A percentile compares a stretch with the other conserved stretches of the same genome.
These are phyloP conservation scores for Sclerotiophoma versabilis DNA, from an alignment of 2,329 filamentous ascomycete genomes.

Conservation along the genomic window DNA sequence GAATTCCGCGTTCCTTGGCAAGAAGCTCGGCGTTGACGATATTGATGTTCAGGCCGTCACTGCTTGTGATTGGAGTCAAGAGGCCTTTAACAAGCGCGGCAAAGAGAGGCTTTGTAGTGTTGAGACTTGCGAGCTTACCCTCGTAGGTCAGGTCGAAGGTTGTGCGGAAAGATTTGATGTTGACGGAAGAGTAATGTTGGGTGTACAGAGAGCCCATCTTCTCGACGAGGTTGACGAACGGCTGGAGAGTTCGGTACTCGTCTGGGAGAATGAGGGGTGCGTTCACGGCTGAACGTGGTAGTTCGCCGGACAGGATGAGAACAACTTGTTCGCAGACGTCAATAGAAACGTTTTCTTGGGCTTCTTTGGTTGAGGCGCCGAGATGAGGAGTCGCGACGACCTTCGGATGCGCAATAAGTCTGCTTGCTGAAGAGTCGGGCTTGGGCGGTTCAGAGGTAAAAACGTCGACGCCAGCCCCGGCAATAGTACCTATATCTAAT, in stretches of 20 bases:
- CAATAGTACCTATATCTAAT: slow-evolving; percentile 73
- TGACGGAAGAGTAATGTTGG: slow-evolving; percentile 68
- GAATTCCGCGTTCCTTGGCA: slow-evolving; percentile 77
- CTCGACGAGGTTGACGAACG: slow-evolving; percentile 78
- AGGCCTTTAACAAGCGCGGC: slow-evolving; percentile 81
- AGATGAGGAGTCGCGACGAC: slow-evolving; percentile 82
- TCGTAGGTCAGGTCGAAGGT: slow-evolving; percentile 80
- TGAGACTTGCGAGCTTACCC: slow-evolving; percentile 73
- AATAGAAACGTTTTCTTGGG: slow-evolving; percentile 82
- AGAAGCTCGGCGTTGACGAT: slow-evolving; percentile 82
- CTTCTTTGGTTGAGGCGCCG: slow-evolving; percentile 80
- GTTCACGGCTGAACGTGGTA: slow-evolving; percentile 80
- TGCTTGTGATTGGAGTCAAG: slow-evolving; percentile 70
- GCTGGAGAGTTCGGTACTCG: slow-evolving; percentile 78
- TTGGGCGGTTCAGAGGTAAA: slow-evolving; percentile 77
- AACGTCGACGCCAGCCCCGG: slow-evolving; percentile 80
- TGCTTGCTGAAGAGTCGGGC: slow-evolving; percentile 65
- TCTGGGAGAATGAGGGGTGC: slow-evolving; percentile 82
- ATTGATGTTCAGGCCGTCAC: slow-evolving; percentile 73
- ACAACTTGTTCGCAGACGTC: slow-evolving; percentile 84
- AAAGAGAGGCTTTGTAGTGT: slow-evolving; percentile 79
- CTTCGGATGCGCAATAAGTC: slow-evolving; percentile 71
- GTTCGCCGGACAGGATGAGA: slow-evolving; percentile 73
- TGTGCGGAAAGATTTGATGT: slow-evolving; percentile 60
- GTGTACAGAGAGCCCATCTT: slow-evolving; percentile 82